These are phyloP conservation scores for Zygoascus tannicola DNA, from an alignment of 805 yeast species.

Conservation along the genomic window DNA sequence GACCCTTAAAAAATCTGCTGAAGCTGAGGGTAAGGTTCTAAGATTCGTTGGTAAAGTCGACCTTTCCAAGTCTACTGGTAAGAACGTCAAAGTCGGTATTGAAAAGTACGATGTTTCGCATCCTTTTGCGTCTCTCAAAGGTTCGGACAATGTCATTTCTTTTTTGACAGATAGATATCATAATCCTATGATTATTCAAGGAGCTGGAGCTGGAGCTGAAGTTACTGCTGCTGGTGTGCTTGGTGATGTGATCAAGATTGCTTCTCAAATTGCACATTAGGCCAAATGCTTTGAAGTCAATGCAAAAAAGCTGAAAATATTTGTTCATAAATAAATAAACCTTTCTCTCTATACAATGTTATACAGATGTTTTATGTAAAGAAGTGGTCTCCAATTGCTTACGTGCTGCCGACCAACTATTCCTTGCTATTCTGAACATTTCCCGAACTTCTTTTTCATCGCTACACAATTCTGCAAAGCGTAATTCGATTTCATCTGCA, in stretches of 20 bases:
- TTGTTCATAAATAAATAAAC: too few species aligned
- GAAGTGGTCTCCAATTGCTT: background rate
- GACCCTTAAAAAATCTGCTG: slow-evolving; percentile 69
- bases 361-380: too few species aligned
- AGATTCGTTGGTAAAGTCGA: slow-evolving; percentile 92
- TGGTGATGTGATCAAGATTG: slow-evolving; percentile 86
- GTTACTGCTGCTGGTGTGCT: slow-evolving; percentile 84
- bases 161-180: slow-evolving; percentile 86
- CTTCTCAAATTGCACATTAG: slow-evolving; percentile 51
- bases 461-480: slow-evolving; percentile 54
- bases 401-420: slow-evolving; percentile 14
- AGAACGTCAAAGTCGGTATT: slow-evolving; percentile 76
- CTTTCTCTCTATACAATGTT: too few species aligned
- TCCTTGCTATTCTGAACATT: slow-evolving; percentile 52
- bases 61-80: slow-evolving; percentile 33
- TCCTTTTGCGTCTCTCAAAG: slow-evolving; percentile 92
- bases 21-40: slow-evolving; percentile 72
- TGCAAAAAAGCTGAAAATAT: too few species aligned
- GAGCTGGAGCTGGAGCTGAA: slow-evolving; percentile 85
- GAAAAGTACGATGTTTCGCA: slow-evolving; percentile 80
- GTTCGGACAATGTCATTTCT: slow-evolving; percentile 92
- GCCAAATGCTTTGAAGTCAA: too few species aligned
- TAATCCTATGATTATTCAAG: slow-evolving; percentile 91
- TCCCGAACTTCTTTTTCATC: slow-evolving; percentile 39
- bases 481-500: slow-evolving; percentile 45